Conservation (phyloP, 2,329 filamentous ascomycete species). For the Penicillium sp. region DNA sequence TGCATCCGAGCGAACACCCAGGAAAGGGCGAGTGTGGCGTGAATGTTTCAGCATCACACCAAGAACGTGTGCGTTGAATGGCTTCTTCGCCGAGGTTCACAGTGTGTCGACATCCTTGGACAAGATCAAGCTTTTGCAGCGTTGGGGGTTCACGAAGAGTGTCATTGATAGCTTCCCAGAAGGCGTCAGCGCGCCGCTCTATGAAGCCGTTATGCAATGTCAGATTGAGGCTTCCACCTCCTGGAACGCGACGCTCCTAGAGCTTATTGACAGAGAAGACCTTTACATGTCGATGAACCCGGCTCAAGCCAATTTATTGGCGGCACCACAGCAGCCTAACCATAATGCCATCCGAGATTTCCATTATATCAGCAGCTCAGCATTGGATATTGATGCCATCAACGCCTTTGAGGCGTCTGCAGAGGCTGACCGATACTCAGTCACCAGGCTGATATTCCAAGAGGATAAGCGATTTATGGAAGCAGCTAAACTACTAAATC, state of each 20-base stretch:
- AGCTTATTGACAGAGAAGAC: conserved; percentile 72
- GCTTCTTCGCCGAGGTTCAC: conserved; percentile 54
- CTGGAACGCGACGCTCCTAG: conserved; percentile 64
- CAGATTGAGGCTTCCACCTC: conserved; percentile 70
- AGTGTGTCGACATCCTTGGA: conserved; percentile 46
- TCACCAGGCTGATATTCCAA: conserved; percentile 79
- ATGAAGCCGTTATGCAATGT: conserved; percentile 74
- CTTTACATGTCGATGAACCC: conserved; percentile 58
- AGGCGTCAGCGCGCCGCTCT: conserved; percentile 67
- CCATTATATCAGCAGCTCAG: conserved; percentile 58
- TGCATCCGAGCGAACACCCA: conserved; percentile 22
- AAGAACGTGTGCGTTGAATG: conserved; percentile 60
- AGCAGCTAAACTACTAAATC: conserved; percentile 74
- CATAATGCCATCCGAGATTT: conserved; percentile 66
- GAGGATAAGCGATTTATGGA: conserved; percentile 86
- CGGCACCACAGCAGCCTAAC: conserved; percentile 40
- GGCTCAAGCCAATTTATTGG: conserved; percentile 32
- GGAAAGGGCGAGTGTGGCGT: conserved; percentile 28
- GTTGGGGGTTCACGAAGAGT: conserved; percentile 53
- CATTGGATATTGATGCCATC: conserved; percentile 41
- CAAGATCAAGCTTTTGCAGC: conserved; percentile 65
- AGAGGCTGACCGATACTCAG: conserved; percentile 70
- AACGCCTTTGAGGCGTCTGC: conserved; percentile 66
- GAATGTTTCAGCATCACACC: conserved; percentile 45
- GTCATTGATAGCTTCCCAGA: conserved; percentile 78